Evolutionary conservation across 1,284 basidiomycete species (phyloP).

Genomic region (Chalciporus piperatoides): DNA sequence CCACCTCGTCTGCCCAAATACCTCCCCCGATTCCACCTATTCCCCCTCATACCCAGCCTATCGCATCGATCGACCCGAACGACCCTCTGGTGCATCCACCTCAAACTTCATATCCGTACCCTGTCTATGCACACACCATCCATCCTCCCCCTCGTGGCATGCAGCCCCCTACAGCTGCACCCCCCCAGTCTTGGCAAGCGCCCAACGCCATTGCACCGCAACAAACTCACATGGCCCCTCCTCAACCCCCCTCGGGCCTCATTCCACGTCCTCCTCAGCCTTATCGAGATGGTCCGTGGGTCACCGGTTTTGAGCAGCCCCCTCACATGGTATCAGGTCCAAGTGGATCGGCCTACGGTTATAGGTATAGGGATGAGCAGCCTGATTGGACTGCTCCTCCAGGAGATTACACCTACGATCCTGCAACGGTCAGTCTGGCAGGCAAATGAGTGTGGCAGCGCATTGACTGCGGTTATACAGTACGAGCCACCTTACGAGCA

Average conservation of each 20-base stretch:
- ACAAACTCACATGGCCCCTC: conserved; percentile 55
- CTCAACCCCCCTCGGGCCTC: conserved; percentile 40
- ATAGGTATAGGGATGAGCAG: conserved; percentile 58
- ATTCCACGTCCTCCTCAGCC: conserved; percentile 44
- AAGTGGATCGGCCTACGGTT: conserved; percentile 44
- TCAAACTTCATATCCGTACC: conserved; percentile 41
- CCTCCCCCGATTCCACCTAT: conserved; percentile 29
- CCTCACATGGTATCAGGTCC: conserved; percentile 44
- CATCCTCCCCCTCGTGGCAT: conserved; percentile 43
- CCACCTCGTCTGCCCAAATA: conserved; percentile 23
- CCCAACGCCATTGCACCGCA: conserved; percentile 57
- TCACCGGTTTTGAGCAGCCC: conserved; percentile 42
- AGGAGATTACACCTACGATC: conserved; percentile 54
- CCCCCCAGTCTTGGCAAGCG: conserved; percentile 61
- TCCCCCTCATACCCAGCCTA: conserved; percentile 30
- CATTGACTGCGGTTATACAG: conserved; percentile 22
- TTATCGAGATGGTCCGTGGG: conserved; percentile 51
- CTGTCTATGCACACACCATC: conserved; percentile 43
- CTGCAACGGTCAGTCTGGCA: conserved; percentile 38
- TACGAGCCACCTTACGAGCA: conserved; percentile 45
- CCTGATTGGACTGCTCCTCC: conserved; percentile 43
- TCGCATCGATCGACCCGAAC: conserved; percentile 29
- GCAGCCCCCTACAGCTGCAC: conserved; percentile 43
- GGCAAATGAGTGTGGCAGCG: not conserved
- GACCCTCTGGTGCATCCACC: conserved; percentile 33